phyloP scores from a whole-genome alignment of 2,329 filamentous ascomycete genomes.

The Dryadomyces quercivorus region DNA sequence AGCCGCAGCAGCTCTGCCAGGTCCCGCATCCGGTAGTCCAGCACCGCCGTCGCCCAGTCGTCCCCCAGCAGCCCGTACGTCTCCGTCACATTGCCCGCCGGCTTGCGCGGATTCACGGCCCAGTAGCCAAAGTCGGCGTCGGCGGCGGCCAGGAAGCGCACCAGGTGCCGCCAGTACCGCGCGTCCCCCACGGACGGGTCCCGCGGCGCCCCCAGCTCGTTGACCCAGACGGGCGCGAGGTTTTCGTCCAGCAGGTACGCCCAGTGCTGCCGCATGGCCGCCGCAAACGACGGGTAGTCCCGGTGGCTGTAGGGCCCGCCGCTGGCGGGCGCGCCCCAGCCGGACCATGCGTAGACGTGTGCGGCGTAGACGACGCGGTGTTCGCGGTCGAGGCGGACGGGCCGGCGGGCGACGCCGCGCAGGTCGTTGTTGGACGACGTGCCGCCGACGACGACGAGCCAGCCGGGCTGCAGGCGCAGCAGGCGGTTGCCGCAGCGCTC shows the following conservation, averaged over 20 bases:
- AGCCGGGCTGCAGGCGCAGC: constrained; percentile 45
- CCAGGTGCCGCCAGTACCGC: constrained; percentile 54
- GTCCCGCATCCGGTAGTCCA: constrained; percentile 52
- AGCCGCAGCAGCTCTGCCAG: constrained; percentile 33
- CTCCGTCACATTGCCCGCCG: constrained; percentile 43
- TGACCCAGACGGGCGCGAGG: constrained; percentile 54
- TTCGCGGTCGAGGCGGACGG: constrained; percentile 42
- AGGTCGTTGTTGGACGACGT: constrained; percentile 57
- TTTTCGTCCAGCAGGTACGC: constrained; percentile 46
- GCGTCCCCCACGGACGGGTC: constrained; percentile 40
- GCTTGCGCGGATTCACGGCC: constrained; percentile 57
- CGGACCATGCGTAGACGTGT: constrained; percentile 59
- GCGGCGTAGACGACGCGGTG: constrained; percentile 53
- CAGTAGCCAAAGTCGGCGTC: constrained; percentile 60
- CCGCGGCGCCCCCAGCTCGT: constrained; percentile 50
- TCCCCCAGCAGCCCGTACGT: constrained; percentile 49
- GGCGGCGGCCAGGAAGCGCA: constrained; percentile 42
- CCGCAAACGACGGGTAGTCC: constrained; percentile 47
- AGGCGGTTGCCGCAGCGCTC: constrained; percentile 51
- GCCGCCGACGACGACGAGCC: constrained; percentile 57
- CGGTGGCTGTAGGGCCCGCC: constrained; percentile 49
- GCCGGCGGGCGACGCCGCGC: constrained; percentile 39
- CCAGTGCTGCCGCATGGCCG: constrained; percentile 54
- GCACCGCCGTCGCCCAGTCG: constrained; percentile 50
- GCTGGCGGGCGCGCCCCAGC: constrained; percentile 43